Evolutionary conservation across 1,284 basidiomycete species (phyloP), one percentile per base, ranked within the genome.

Genomic region (Puccinia coronata): DNA sequence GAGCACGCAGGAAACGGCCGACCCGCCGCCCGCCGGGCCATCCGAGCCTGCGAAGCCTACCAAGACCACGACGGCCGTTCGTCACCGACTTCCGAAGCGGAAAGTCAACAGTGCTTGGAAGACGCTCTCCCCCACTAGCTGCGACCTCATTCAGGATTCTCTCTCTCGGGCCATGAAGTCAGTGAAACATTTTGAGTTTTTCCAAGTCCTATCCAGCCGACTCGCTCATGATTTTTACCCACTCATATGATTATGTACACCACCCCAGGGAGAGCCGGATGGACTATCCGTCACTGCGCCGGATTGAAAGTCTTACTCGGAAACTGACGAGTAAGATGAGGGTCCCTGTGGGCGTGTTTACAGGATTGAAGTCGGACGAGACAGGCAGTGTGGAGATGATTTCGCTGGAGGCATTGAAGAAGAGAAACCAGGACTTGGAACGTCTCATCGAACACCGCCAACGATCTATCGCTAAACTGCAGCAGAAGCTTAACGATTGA

Each of bases 41-140:
- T n/a, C n/a, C n/a, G n/a, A n/a, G n/a, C n/a, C n/a, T n/a, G n/a
- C n/a, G n/a, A n/a, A n/a, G n/a, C n/a, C n/a, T n/a, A n/a, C n/a
- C 25, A 70, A 70, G 31, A 59, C 70, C 20, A 80, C 69, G 36
- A 80, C 65, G 11, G 43, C 65, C 18, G 67, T 80, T n/a, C 53
- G 69, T 23, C 78, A 80, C 41, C 34, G 78, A 51, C 51, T 80
- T 34, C 69, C 78, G 3, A 59, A 53, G 36, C 36, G 57, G 31
- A 80, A 80, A 39, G 69, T 80, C 20, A 71, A 80, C 47, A 47
- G 31, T 34, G 43, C 65, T 36, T 80, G 78, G 78, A 80, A 80
- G 57, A 69, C 78, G n/a, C 55, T 80, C 39, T 80, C 78, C 11
- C 25, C 57, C 9, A 49, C 61, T 53, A 80, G 69, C 59, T 73